These are phyloP conservation scores for Maudiozyma barnettii DNA, from an alignment of 805 yeast species.

Conservation along the genomic window DNA sequence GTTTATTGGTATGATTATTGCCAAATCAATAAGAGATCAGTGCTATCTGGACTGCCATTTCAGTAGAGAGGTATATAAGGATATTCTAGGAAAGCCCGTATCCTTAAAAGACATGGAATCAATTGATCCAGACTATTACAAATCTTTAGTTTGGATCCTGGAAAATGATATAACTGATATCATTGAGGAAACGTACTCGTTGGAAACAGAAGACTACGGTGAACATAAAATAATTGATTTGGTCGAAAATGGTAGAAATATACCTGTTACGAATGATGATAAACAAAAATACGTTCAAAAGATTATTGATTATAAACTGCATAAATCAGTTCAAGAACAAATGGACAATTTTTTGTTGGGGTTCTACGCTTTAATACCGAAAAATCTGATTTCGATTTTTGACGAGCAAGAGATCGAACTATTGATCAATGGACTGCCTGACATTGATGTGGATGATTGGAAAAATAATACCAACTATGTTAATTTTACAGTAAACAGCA, in stretches of 20 bases:
- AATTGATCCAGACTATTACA: constrained; percentile 83
- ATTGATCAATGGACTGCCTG: constrained; percentile 89
- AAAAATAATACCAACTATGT: constrained; percentile 71
- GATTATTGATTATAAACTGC: constrained; percentile 79
- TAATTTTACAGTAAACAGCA: constrained; percentile 72
- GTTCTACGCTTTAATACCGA: constrained; percentile 82
- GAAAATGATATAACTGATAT: constrained; percentile 95
- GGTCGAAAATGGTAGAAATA: constrained; percentile 69
- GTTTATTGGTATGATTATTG: constrained; percentile 88
- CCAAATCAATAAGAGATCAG: constrained; percentile 84
- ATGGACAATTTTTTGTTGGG: constrained; percentile 79
- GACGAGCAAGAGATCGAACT: constrained; percentile 94
- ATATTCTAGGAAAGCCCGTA: constrained; percentile 68
- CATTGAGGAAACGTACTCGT: constrained; percentile 87
- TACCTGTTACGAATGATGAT: constrained; percentile 83
- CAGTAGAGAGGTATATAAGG: constrained; percentile 88
- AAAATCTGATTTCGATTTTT: constrained; percentile 73
- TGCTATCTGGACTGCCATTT: constrained; percentile 88
- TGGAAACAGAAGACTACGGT: constrained; percentile 89
- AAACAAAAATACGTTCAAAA: constrained; percentile 79
- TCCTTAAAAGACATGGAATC: constrained; percentile 91
- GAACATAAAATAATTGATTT: constrained; percentile 78
- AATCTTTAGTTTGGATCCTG: constrained; percentile 89
- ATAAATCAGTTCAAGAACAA: constrained; percentile 77
- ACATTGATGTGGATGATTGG: constrained; percentile 95